Evolutionary conservation across 805 yeast species (phyloP), one percentile per base, ranked within the genome.

Genomic region (Nakazawaea sp.): DNA sequence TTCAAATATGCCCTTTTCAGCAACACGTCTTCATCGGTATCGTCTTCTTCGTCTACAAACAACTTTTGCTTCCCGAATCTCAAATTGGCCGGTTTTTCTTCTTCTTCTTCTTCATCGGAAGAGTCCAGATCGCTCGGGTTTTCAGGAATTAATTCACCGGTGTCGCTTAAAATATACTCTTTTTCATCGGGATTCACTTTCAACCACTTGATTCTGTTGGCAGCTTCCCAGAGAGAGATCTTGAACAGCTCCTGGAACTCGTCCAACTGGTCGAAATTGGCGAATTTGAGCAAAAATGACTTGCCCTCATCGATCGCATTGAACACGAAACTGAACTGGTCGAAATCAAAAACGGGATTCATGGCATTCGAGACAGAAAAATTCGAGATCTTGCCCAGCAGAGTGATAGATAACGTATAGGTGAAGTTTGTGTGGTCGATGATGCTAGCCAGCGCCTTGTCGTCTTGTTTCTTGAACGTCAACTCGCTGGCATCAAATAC

Each of bases 201-300:
- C 4, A 43, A 49, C 81, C 81, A 82, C 33, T 64, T 60, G 16
- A 52, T 45, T 43, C 64, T 61, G 50, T 81, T 79, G 28, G 66
- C 55, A 7, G 67, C 49, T 57, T 85, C 86, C 80, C 85, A 84
- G 33, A 75, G 55, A 2, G 78, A 63, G 28, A 60, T 62, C 49
- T 75, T 67, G 45, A 78, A 70, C 2, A 44, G 52, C 2, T 52
- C 51, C 56, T 83, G 85, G 52, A 85, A 83, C 9, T 50, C 44
- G 17, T 61, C 59, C 40, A 79, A 66, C 0, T 52, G 53, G 1
- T 59, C 58, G 8, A 58, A 50, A 27, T 56, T 52, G 1, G 45
- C 44, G 49, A 87, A 85, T 46, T 68, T 73, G 27, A 84, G 47
- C 45, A 84, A 64, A 70, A 81, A 83, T 1, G 95, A 79, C 18